Evolutionary conservation across 495 filamentous ascomycete species (phyloP).

Genomic region (Penicillium angulare): DNA sequence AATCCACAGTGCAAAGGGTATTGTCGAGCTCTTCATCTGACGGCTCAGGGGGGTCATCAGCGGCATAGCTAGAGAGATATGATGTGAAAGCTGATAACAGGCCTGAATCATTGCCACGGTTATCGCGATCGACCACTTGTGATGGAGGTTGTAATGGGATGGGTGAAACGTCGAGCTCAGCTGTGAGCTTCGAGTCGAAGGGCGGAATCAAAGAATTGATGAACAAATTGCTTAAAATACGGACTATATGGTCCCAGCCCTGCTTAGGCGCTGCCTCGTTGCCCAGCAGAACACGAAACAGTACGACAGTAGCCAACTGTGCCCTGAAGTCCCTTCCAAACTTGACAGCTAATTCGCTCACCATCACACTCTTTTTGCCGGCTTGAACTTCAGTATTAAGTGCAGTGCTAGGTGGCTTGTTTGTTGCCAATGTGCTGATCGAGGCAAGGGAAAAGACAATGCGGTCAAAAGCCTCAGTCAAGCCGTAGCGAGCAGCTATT

Average conservation of each 20-base stretch:
- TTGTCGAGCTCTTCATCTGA: constrained; percentile 97
- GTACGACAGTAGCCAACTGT: constrained; percentile 86
- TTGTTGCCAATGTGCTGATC: constrained; percentile 82
- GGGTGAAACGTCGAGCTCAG: constrained; percentile 70
- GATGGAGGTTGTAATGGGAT: constrained; percentile 91
- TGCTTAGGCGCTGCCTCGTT: constrained; percentile 73
- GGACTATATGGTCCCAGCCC: constrained; percentile 84
- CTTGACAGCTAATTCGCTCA: constrained; percentile 95
- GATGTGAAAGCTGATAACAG: constrained; percentile 92
- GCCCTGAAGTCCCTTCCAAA: constrained; percentile 94
- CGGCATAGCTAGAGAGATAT: constrained; percentile 97
- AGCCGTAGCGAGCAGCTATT: constrained; percentile 81
- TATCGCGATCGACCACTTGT: constrained; percentile 85
- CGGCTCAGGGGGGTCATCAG: constrained; percentile 94
- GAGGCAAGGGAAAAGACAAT: constrained; percentile 85
- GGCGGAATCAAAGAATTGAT: constrained; percentile 90
- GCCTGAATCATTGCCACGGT: constrained; percentile 72
- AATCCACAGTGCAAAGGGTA: constrained; percentile 91
- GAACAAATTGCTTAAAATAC: constrained; percentile 93
- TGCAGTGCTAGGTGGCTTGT: constrained; percentile 71
- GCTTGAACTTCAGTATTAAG: constrained; percentile 97
- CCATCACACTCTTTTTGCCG: constrained; percentile 92
- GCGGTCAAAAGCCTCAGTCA: constrained; percentile 85
- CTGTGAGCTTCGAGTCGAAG: constrained; percentile 69
- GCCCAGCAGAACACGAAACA: constrained; percentile 84